Conservation (phyloP, 768 basidiomycete genomes). For the Pleurotus djamor region DNA sequence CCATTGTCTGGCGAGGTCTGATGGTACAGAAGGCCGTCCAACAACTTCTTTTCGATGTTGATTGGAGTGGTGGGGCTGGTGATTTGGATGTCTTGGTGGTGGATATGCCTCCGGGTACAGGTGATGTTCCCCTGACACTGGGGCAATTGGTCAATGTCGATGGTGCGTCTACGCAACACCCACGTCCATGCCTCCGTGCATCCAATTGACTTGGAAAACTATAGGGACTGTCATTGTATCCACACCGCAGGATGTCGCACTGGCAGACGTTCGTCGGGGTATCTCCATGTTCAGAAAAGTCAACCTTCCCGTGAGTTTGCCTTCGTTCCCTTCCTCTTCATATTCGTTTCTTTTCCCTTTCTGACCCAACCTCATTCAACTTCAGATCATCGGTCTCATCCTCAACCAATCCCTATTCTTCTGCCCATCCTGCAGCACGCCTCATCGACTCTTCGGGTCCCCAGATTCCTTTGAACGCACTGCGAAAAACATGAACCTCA, state of each 20-base stretch:
- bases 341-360: constrained; percentile 30
- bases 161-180: constrained; percentile 45
- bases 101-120: constrained; percentile 97
- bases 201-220: background rate
- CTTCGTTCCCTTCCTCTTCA: too few relatives aligned
- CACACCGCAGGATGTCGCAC: constrained; percentile 92
- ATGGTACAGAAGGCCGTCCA: constrained; percentile 99
- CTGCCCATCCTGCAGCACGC: constrained; percentile 67
- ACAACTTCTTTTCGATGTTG: constrained; percentile 93
- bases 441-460: constrained; percentile 29
- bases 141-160: constrained; percentile 85
- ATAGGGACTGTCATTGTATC: constrained; percentile 91
- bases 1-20: constrained; percentile 93
- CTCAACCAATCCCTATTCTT: constrained; percentile 89
- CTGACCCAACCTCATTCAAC: background rate
- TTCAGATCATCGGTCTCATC: constrained; percentile 80
- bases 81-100: constrained; percentile 81
- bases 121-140: constrained; percentile 91
- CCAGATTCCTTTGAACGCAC: constrained; percentile 53
- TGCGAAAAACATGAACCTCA: constrained; percentile 53
- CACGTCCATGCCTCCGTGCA: background rate
- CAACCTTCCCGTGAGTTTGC: constrained; percentile 56
- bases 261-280: constrained; percentile 90
- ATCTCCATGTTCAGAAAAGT: constrained; percentile 92
- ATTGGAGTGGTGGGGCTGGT: constrained; percentile 55